Conservation (phyloP, 371 early-diverging fungal species). For the Rhizopus stolonifer region DNA sequence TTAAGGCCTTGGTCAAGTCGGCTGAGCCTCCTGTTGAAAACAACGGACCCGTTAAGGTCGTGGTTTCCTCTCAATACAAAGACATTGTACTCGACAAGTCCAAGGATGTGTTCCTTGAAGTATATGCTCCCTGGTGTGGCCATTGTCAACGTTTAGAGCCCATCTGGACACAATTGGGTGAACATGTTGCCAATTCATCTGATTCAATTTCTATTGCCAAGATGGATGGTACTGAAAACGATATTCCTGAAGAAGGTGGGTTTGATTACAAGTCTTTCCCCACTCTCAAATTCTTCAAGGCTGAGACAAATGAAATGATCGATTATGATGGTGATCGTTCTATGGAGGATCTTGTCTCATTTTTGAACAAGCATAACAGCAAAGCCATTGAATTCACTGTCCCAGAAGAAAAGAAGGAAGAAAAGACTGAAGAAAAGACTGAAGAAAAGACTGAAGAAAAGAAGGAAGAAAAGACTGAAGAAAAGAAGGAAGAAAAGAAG, state of each 20-base stretch:
- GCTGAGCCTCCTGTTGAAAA: constrained; percentile 82
- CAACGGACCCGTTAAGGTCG: constrained; percentile 84
- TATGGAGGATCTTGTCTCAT: constrained; percentile 70
- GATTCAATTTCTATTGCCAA: constrained; percentile 77
- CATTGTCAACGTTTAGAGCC: constrained; percentile 92
- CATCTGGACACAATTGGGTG: constrained; percentile 76
- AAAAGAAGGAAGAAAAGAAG: too few species aligned
- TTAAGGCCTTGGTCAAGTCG: constrained; percentile 81
- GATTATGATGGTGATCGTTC: constrained; percentile 84
- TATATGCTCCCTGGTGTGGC: constrained; percentile 94
- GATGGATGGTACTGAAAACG: constrained; percentile 94
- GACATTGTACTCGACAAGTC: constrained; percentile 78
- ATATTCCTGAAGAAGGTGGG: constrained; percentile 69
- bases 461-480: too few species aligned
- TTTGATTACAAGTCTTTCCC: constrained; percentile 88
- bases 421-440: constrained; percentile 7
- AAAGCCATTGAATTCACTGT: constrained; percentile 26
- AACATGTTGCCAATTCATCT: constrained; percentile 11
- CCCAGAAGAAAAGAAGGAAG: constrained; percentile 1
- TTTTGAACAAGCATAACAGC: constrained; percentile 66
- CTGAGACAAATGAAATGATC: constrained; percentile 71
- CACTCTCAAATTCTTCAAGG: constrained; percentile 90
- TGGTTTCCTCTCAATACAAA: constrained; percentile 81
- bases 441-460: constrained; percentile 34
- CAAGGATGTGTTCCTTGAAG: constrained; percentile 93